Conservation (phyloP, 2,329 filamentous ascomycete species). For the Exophiala aquamarina region DNA sequence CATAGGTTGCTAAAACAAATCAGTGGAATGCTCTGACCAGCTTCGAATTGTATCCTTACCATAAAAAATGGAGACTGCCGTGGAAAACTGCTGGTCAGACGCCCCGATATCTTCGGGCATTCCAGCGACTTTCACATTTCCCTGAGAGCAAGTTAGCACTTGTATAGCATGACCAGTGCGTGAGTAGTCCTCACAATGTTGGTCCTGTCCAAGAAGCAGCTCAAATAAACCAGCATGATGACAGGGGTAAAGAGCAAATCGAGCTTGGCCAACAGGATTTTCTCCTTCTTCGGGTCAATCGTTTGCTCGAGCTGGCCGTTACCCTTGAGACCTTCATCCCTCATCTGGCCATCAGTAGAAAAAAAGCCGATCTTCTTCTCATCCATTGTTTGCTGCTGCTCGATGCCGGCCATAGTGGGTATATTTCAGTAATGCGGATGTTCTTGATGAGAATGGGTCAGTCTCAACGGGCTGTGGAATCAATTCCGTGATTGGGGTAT, state of each 20-base stretch:
- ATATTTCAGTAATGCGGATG: too few species aligned
- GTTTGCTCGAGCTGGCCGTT: slow-evolving; percentile 4
- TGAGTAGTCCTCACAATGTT: slow-evolving; percentile 47
- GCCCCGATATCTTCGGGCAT: slow-evolving; percentile 48
- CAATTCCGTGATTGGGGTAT: neutral
- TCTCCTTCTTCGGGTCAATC: slow-evolving; percentile 48
- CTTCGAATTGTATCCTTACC: neutral
- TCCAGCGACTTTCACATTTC: slow-evolving; percentile 49
- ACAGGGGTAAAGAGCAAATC: slow-evolving; percentile 52
- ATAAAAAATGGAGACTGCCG: slow-evolving; percentile 52
- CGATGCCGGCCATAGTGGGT: slow-evolving; percentile 3
- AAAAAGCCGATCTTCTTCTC: slow-evolving; percentile 6
- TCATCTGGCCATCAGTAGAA: neutral
- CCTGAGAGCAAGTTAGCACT: slow-evolving; percentile 23
- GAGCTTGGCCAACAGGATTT: slow-evolving; percentile 48
- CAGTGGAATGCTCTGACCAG: neutral
- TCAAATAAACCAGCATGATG: slow-evolving; percentile 57
- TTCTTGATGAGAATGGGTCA: neutral
- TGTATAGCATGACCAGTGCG: neutral
- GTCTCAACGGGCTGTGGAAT: neutral
- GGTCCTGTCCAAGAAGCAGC: slow-evolving; percentile 55
- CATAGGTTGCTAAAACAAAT: slow-evolving; percentile 44
- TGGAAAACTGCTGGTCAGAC: slow-evolving; percentile 42
- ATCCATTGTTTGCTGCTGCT: slow-evolving; percentile 9
- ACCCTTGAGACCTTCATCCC: slow-evolving; percentile 7